Percentiles rank a stretch among this genome's conserved stretches.
phyloP scores from a whole-genome alignment of 2,329 filamentous ascomycete genomes.

The Rhexocercosporidium sp. region DNA sequence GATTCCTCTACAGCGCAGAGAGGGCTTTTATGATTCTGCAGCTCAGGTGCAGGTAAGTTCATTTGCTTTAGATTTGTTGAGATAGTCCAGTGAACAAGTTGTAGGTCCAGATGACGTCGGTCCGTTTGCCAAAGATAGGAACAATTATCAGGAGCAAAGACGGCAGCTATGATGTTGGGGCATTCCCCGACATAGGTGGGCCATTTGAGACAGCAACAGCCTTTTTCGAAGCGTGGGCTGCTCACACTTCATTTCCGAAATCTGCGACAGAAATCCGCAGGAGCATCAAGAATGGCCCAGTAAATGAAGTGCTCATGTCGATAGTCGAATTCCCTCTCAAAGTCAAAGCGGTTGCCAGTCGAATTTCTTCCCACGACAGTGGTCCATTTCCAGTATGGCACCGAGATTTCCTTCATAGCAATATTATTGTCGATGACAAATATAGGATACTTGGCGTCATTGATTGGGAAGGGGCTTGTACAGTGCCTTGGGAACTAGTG shows the following conservation, averaged over 20 bases:
- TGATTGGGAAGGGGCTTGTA: conserved; percentile 1
- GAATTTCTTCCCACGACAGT: neutral
- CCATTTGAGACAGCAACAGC: neutral
- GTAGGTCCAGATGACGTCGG: neutral
- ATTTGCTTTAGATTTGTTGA: neutral
- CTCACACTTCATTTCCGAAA: neutral
- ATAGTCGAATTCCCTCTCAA: neutral
- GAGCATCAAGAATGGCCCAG: neutral
- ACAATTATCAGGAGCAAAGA: neutral
- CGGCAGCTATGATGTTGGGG: neutral
- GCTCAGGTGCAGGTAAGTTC: neutral
- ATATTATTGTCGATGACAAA: neutral
- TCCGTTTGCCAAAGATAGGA: neutral
- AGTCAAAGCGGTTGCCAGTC: neutral
- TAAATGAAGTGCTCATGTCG: neutral
- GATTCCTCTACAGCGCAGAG: neutral
- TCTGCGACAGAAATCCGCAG: neutral
- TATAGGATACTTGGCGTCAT: neutral
- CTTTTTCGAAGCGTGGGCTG: neutral
- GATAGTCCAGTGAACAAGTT: neutral
- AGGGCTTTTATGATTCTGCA: neutral
- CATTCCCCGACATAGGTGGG: neutral
- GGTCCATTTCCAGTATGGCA: neutral
- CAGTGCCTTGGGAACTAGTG: neutral
- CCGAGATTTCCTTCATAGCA: neutral